These are phyloP conservation scores for Macrophomina tecta DNA, from an alignment of 2,329 filamentous ascomycete genomes.

Conservation along the genomic window DNA sequence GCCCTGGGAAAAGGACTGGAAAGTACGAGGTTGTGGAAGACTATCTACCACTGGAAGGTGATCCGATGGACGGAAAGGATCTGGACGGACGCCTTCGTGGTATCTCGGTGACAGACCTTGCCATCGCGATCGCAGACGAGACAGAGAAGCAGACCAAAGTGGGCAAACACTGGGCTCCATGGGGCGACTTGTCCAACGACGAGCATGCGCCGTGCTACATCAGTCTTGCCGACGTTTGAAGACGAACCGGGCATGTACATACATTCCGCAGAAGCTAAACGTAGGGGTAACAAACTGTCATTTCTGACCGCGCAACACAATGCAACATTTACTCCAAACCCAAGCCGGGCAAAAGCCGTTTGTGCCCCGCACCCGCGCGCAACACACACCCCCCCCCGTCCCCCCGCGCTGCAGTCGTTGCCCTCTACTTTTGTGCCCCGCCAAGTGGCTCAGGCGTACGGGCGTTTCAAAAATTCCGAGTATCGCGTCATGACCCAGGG, in stretches of 20 bases:
- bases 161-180: slow-evolving; percentile 42
- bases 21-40: slow-evolving; percentile 41
- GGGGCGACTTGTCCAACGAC: slow-evolving; percentile 40
- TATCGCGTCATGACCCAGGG: neutral
- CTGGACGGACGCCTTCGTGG: slow-evolving; percentile 42
- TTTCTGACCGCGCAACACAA: too few relatives aligned
- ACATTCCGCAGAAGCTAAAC: too few relatives aligned
- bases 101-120: slow-evolving; percentile 43
- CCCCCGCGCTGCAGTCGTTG: too few relatives aligned
- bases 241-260: too few relatives aligned
- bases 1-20: slow-evolving; percentile 42
- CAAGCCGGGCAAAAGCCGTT: too few relatives aligned
- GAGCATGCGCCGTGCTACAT: slow-evolving; percentile 37
- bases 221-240: slow-evolving; percentile 33
- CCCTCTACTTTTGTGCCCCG: neutral
- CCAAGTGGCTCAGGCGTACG: neutral
- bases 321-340: neutral
- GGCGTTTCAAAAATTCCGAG: neutral
- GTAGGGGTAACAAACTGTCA: too few relatives aligned
- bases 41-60: slow-evolving; percentile 39
- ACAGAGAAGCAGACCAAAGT: slow-evolving; percentile 38
- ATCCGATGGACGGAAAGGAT: slow-evolving; percentile 34
- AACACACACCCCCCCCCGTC: too few relatives aligned
- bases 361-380: neutral
- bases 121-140: slow-evolving; percentile 45